Percentiles rank a stretch among this genome's conserved stretches.
Conservation (phyloP, 1,139 yeast genomes). For the Diutina scorzettiae region DNA sequence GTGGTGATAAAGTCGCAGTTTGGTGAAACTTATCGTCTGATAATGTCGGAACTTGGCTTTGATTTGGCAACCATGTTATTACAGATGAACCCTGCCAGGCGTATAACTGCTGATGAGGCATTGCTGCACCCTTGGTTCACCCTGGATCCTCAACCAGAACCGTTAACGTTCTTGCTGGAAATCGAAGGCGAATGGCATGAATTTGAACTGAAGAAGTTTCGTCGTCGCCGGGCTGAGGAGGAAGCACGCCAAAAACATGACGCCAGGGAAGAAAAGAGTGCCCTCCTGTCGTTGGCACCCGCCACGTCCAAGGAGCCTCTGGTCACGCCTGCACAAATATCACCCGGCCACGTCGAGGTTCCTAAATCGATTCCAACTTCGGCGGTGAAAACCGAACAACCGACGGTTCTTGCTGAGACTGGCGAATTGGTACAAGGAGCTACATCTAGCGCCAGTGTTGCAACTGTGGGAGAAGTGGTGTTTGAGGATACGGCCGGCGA, state of each 20-base stretch:
- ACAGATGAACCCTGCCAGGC: constrained; percentile 46
- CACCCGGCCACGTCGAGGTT: too few relatives aligned
- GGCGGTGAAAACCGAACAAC: too few relatives aligned
- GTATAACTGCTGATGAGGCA: constrained; percentile 59
- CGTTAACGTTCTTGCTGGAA: constrained; percentile 37
- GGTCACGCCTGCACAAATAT: too few relatives aligned
- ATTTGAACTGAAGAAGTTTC: constrained; percentile 80
- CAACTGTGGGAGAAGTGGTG: too few relatives aligned
- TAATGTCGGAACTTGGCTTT: constrained; percentile 44
- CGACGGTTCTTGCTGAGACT: too few relatives aligned
- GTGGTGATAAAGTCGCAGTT: constrained; percentile 37
- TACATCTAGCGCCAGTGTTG: too few relatives aligned
- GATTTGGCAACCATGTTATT: constrained; percentile 38
- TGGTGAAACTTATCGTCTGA: constrained; percentile 28
- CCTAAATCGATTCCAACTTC: too few relatives aligned
- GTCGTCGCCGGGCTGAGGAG: constrained; percentile 22
- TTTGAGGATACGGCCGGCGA: too few relatives aligned
- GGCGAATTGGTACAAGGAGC: too few relatives aligned
- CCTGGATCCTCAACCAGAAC: constrained; percentile 46
- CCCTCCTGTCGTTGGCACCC: too few relatives aligned
- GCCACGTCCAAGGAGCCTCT: too few relatives aligned
- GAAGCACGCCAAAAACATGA: constrained; percentile 3
- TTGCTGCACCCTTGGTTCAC: constrained; percentile 62
- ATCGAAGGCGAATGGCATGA: constrained; percentile 91
- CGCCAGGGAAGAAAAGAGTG: too few relatives aligned